Evolutionary conservation across 1,284 basidiomycete species (phyloP), one percentile per base, ranked within the genome.

Genomic region (Paramarasmius palmivorus): DNA sequence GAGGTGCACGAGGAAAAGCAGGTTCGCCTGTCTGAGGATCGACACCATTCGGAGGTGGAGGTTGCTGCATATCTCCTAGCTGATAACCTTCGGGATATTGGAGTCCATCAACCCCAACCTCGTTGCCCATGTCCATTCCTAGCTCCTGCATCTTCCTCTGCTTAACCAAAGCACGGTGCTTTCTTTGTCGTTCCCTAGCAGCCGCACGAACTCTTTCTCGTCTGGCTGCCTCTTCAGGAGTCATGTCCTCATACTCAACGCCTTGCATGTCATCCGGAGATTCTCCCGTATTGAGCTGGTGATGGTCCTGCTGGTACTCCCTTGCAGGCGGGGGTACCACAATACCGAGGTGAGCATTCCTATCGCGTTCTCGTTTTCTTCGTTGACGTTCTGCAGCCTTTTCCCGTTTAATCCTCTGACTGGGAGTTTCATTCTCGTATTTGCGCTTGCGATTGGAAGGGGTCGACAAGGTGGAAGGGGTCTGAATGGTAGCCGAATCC

Each of bases 341-440:
- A 42, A 23, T 32, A 39, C 12, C 15, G 23, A 40, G 47, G 32
- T 36, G 35, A 34, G 45, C 36, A 25, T 49, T 54, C 23, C 60
- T 75, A 72, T 91, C 89, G 61, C 87, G 79, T 71, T 89, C 86
- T 52, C 89, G 83, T 67, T 91, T 91, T 58, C 87, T 68, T 40
- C 89, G 79, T 66, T 91, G 89, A 53, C 88, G 76, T 68, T 91
- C 89, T 45, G 89, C 86, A 0, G 89, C 89, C 68, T 91, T 91
- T 75, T 88, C 86, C 57, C 88, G 81, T 65, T 90, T 90, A 61
- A 80, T 74, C 61, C 82, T 74, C 70, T 89, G 86, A 55, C 77
- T 78, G 29, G 82, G 78, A 3, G 85, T 85, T 73, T 89, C 86
- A 74, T 84, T 81, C 66, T 88, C 86, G 42, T 45, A 32, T 45